Base-by-base conservation (phyloP, 106 monocot genomes). In the Gastrodia elata region DNA sequence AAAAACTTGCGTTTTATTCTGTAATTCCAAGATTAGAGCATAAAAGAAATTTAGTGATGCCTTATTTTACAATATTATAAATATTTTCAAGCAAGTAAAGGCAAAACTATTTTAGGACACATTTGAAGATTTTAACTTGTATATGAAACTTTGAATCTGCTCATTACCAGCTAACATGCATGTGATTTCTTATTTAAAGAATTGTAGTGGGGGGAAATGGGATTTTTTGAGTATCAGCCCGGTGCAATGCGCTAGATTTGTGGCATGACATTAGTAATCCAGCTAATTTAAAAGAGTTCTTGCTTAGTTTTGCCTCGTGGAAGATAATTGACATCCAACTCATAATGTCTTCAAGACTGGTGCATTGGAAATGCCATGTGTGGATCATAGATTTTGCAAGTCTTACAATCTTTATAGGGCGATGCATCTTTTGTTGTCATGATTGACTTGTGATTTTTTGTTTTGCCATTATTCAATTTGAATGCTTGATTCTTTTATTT, bases 261-360 rank as follows among this genome's bases (percentile, higher is more conserved):
- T 59, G 59, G 20, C 59, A 27, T 59, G 24, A 28, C 28, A 59
- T 59, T 59, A 59, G 59, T 59, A 59, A 25, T 59, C 8, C 59
- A 59, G 28, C 59, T 8, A 59, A 28, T 59, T 59, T 59, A 59
- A 28, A 30, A 52, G 52, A 22, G 22, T 52, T 52, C 52, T 52
- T n/a, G 52, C 6, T 52, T n/a, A 52, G 52, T 22, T n/a, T 52
- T 52, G 52, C 52, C 52, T 52, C 22, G 6, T 52, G 52, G n/a
- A 18, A 52, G 22, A 4, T 52, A 22, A 46, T 15, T 15, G 18
- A 46, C 46, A 46, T 46, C 18, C 46, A 46, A 18, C 1, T 52
- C 2, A 22, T 52, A n/a, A n/a, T 20, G 5, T 52, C 52, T 52
- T 52, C 5, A n/a, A 52, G 52, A n/a, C 5, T 52, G n/a, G 18